Evolutionary conservation across 2,329 filamentous ascomycete species (phyloP), one percentile per base, ranked within the genome.

Genomic region (Cladosporium austrohemisphaericum): DNA sequence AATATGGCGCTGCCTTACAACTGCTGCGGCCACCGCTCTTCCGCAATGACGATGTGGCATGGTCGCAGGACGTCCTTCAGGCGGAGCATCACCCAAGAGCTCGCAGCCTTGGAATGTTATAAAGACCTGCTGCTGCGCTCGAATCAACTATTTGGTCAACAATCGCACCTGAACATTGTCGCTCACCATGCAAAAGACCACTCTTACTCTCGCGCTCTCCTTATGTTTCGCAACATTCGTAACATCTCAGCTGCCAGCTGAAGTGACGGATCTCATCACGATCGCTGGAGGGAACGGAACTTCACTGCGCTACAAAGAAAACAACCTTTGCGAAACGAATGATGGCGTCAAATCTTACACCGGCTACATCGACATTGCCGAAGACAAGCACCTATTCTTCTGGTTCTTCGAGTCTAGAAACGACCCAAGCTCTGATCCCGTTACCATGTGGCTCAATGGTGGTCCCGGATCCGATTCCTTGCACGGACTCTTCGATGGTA

Each of bases 361-460:
- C 1, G 76, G 78, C 16, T 80, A 80, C 55, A 72, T 77, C n/a
- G 77, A 79, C 56, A 69, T 79, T 5, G 71, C 64, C 4, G 67
- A 72, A 3, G 65, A 76, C 33, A 67, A 77, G 50, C 76, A 79
- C 57, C 74, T 77, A 33, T 77, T 80, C 63, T 81, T 73, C 71
- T 77, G 72, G 71, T 74, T 80, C 62, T 80, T 80, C 53, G 77
- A 80, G 58, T 69, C 76, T 9, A 70, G 77, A 25, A 75, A 76
- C 22, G 25, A 74, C 55, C 71, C 79, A 2, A 55, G 61, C 7
- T 70, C 74, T 35, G 79, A 79, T 2, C 80, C 80, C 0, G 64
- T 84, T 22, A 76, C 78, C 0, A 76, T 83, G 19, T 85, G 79
- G 76, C 74, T 84, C 59, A 77, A 77, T 52, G 78, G 78, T 25